Evolutionary conservation across 2,329 filamentous ascomycete genomes (phyloP), one percentile per base, ranked within the genome.

Genomic region (Cryoendolithus antarcticus): DNA sequence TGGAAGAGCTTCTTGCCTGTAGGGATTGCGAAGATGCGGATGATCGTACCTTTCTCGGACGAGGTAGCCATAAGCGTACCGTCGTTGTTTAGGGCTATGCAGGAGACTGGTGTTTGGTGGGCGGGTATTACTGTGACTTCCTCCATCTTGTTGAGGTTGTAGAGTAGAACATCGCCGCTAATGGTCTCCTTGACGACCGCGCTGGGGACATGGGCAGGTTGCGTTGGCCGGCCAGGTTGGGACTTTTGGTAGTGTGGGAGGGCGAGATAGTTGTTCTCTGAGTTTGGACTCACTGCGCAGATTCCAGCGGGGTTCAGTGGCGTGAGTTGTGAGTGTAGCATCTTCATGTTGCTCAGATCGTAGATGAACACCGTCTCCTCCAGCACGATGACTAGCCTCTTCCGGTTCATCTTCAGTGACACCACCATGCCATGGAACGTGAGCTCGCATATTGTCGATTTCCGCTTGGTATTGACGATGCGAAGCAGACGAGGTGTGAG

Each of bases 281-380:
- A 94, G 2, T 86, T 94, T 1, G 91, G 86, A 1, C 89, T 94
- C 4, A 98, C 73, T 3, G 88, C 84, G 62, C 86, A 94, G 44
- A 96, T 74, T 71, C 77, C 76, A 47, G 77, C 79, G 1, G 88
- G 85, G 54, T 98, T 98, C 5, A 91, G 85, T 3, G 89, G 95
- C 4, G 89, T 96, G 43, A 86, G 78, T 48, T 96, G 93, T 4
- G 86, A 93, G 61, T 86, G 82, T 31, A 96, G 71, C 42, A 96
- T 75, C 54, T 83, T 89, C 89, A 98, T 96, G 58, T 95, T 96
- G 63, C 88, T 86, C 49, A 98, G 96, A 61, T 98, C 91, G 66
- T 98, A 98, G 35, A 98, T 74, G 63, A 96, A 98, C 46, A 96
- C 93, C 59, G 94, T 83, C 53, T 94, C 86, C 60, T 98, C 91